A percentile compares a stretch with the other conserved stretches of the same genome.
phyloP scores from a whole-genome alignment of 2,329 filamentous ascomycete species.

The Apiospora sp. region DNA sequence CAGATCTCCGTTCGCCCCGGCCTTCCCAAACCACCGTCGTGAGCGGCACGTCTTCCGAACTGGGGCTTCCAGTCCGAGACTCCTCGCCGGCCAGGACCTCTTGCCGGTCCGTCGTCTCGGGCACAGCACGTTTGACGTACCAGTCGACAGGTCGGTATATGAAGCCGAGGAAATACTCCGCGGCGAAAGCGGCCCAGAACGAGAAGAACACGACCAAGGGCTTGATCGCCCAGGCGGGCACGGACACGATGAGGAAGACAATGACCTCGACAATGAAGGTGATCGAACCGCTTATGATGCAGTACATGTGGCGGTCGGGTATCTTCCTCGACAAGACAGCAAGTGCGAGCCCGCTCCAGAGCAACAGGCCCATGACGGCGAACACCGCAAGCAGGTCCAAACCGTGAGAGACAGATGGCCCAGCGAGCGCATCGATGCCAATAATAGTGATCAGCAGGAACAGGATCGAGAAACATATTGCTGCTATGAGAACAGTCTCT shows the following conservation, averaged over 20 bases:
- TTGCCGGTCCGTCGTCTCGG: too few relatives aligned
- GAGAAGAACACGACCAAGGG: slow-evolving; percentile 47
- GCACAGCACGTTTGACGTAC: slow-evolving; percentile 22
- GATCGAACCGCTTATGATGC: slow-evolving; percentile 33
- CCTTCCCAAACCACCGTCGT: not conserved
- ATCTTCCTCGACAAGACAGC: not conserved
- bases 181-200: slow-evolving; percentile 49
- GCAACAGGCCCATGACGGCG: not conserved
- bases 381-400: too few relatives aligned
- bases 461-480: too few relatives aligned
- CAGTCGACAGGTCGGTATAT: slow-evolving; percentile 39
- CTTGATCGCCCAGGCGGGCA: slow-evolving; percentile 43
- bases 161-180: slow-evolving; percentile 39
- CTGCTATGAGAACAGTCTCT: too few relatives aligned
- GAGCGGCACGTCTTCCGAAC: not conserved
- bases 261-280: slow-evolving; percentile 35
- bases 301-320: slow-evolving; percentile 1
- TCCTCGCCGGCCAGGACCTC: too few relatives aligned
- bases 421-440: too few relatives aligned
- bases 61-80: too few relatives aligned
- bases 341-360: not conserved
- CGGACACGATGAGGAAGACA: slow-evolving; percentile 33
- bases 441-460: too few relatives aligned
- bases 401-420: too few relatives aligned
- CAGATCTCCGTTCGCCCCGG: not conserved